phyloP scores from a whole-genome alignment of 2,329 filamentous ascomycete genomes.

The Hypoxylon sp. region DNA sequence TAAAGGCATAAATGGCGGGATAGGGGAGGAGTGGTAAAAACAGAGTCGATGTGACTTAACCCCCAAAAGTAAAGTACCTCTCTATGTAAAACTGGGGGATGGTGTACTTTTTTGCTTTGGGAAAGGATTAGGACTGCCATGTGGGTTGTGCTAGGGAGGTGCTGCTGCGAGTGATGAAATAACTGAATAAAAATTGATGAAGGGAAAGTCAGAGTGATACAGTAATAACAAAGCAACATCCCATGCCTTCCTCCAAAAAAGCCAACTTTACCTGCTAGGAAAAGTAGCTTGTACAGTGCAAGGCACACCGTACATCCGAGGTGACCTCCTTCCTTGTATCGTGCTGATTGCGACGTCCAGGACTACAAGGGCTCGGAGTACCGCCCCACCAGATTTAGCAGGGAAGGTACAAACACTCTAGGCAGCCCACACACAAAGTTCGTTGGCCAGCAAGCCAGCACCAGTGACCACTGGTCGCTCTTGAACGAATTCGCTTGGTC shows the following conservation, averaged over 20 bases:
- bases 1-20: conserved; percentile 11
- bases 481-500: neutral
- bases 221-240: conserved; percentile 41
- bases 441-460: conserved; percentile 18
- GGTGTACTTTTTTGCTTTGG: conserved; percentile 1
- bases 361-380: conserved; percentile 14
- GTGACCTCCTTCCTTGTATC: conserved; percentile 40
- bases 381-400: conserved; percentile 6
- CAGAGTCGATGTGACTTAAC: neutral
- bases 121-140: conserved; percentile 15
- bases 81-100: conserved; percentile 3
- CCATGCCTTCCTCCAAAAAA: conserved; percentile 24
- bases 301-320: conserved; percentile 17
- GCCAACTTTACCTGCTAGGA: conserved; percentile 11
- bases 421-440: conserved; percentile 23
- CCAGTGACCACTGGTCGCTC: conserved; percentile 14
- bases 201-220: conserved; percentile 28
- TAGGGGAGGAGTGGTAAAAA: conserved; percentile 3
- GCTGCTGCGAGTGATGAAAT: conserved; percentile 18
- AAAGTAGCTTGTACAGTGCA: conserved; percentile 24
- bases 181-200: conserved; percentile 22
- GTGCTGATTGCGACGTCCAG: conserved; percentile 38
- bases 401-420: conserved; percentile 7
- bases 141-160: neutral
- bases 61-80: conserved; percentile 6